phyloP scores from a whole-genome alignment of 805 yeast species.

The Metschnikowia cerradonensis region DNA sequence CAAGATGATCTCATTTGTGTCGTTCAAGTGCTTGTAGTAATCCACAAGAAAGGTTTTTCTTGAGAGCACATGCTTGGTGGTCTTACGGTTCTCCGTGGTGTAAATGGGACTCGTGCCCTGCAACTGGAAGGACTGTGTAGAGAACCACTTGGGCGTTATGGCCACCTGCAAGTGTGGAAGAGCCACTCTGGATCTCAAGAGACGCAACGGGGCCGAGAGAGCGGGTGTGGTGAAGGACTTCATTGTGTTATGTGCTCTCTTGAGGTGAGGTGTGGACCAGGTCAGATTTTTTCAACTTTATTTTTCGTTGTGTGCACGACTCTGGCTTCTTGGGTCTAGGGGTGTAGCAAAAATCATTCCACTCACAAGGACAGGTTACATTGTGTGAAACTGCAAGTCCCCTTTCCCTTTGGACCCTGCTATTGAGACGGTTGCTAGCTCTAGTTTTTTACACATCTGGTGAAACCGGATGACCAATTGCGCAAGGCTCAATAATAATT shows the following conservation, averaged over 20 bases:
- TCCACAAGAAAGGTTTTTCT: conserved; percentile 88
- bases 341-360: too few relatives aligned
- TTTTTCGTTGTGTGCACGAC: conserved; percentile 4
- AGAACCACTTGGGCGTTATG: not conserved
- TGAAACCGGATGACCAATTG: too few relatives aligned
- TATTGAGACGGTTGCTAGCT: too few relatives aligned
- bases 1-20: conserved; percentile 63
- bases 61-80: conserved; percentile 61
- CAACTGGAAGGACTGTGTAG: not conserved
- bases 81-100: conserved; percentile 27
- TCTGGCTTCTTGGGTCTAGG: not conserved
- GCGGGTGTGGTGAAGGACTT: not conserved
- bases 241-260: conserved; percentile 1
- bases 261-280: not conserved
- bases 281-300: not conserved
- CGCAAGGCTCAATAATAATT: too few relatives aligned
- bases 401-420: too few relatives aligned
- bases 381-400: too few relatives aligned
- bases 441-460: too few relatives aligned
- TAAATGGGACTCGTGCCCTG: conserved; percentile 3
- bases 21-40: conserved; percentile 67
- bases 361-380: not conserved
- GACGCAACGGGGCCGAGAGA: conserved; percentile 1
- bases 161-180: not conserved
- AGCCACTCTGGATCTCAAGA: not conserved